phyloP scores from a whole-genome alignment of 129 eudicot genomes.

The Gnaphalium uliginosum region DNA sequence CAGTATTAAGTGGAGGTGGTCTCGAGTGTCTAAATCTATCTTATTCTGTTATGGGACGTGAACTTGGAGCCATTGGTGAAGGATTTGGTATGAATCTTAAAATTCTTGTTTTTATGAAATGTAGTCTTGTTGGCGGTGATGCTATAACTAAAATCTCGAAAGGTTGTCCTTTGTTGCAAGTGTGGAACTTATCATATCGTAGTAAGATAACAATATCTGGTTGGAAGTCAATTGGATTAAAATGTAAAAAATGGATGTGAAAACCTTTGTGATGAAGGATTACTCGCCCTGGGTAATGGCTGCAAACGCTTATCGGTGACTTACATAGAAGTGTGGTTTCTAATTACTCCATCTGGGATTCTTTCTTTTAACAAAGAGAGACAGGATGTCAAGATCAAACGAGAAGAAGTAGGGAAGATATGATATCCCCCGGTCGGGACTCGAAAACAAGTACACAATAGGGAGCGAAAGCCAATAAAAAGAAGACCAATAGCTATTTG shows the following conservation, averaged over 20 bases:
- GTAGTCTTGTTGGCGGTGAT: constrained; percentile 43
- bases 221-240: constrained; percentile 30
- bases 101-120: constrained; percentile 40
- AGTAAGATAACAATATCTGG: constrained; percentile 41
- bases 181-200: constrained; percentile 69
- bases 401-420: too few relatives aligned
- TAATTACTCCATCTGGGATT: too few relatives aligned
- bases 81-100: constrained; percentile 41
- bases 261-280: constrained; percentile 44
- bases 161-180: constrained; percentile 61
- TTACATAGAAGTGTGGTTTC: too few relatives aligned
- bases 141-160: constrained; percentile 39
- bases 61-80: constrained; percentile 38
- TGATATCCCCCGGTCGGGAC: too few relatives aligned
- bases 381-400: too few relatives aligned
- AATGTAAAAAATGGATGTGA: constrained; percentile 53
- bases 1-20: constrained; percentile 63
- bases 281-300: constrained; percentile 51
- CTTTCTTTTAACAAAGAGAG: too few relatives aligned
- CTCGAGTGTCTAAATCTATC: constrained; percentile 54
- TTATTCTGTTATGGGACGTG: constrained; percentile 41
- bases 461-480: too few relatives aligned
- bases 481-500: too few relatives aligned
- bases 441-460: too few relatives aligned
- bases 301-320: constrained; percentile 43